Percentiles rank a stretch among this genome's conserved stretches.
These are phyloP conservation scores for Phytopythium ostracodes DNA, from an alignment of 352 stramenopile genomes.

Conservation along the genomic window DNA sequence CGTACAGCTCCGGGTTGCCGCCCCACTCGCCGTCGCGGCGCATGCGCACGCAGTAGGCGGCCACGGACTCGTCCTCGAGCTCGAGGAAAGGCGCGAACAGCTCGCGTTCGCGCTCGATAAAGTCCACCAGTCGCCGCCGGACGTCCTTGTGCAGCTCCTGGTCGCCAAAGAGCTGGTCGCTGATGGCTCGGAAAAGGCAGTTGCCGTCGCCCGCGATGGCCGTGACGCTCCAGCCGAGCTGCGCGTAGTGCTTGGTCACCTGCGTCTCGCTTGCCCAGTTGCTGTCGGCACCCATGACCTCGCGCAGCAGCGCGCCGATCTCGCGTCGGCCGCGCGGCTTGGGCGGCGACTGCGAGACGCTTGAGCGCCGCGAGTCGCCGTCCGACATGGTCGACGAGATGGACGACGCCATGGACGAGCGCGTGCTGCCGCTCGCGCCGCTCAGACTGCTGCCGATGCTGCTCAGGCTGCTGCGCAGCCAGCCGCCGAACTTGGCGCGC, in stretches of 20 bases:
- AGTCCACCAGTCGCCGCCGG: slow-evolving; percentile 33
- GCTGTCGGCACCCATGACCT: slow-evolving; percentile 20
- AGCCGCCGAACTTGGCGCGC: slow-evolving; percentile 15
- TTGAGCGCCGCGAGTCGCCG: slow-evolving; percentile 10
- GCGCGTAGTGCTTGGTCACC: slow-evolving; percentile 32
- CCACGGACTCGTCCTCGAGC: slow-evolving; percentile 17
- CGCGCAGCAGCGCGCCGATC: slow-evolving; percentile 12
- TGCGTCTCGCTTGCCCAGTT: slow-evolving; percentile 37
- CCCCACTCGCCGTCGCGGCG: slow-evolving; percentile 46
- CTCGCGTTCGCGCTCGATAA: slow-evolving; percentile 31
- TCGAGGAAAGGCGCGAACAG: slow-evolving; percentile 48
- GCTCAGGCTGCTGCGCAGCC: slow-evolving; percentile 17
- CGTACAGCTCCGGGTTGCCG: slow-evolving; percentile 59
- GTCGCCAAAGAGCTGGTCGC: slow-evolving; percentile 50
- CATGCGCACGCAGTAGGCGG: slow-evolving; percentile 46
- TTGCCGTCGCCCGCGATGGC: slow-evolving; percentile 38
- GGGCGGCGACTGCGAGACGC: slow-evolving; percentile 9
- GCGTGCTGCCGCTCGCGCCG: slow-evolving; percentile 10
- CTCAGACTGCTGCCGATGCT: slow-evolving; percentile 14
- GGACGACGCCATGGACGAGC: slow-evolving; percentile 23
- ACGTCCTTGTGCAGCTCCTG: slow-evolving; percentile 41
- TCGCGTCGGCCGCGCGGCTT: slow-evolving; percentile 10
- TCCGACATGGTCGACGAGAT: slow-evolving; percentile 9
- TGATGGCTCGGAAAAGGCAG: slow-evolving; percentile 54
- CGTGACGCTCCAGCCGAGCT: slow-evolving; percentile 26